phyloP scores from a whole-genome alignment of 164 flowering plant species.

The Vitis vinifera region DNA sequence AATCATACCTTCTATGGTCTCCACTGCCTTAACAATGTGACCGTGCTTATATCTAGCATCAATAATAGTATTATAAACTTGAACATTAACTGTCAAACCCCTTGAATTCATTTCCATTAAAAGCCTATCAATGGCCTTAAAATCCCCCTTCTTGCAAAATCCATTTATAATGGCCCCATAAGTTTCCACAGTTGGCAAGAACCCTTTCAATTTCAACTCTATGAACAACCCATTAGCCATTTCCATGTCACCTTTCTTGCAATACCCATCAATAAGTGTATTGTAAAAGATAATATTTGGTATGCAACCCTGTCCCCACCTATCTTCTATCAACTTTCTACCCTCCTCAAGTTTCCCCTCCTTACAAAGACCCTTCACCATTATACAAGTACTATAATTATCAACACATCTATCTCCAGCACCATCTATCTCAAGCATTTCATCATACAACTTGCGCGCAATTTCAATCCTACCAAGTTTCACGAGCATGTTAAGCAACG shows the following conservation, averaged over 20 bases:
- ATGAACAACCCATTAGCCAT: slow-evolving; percentile 46
- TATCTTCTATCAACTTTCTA: slow-evolving; percentile 56
- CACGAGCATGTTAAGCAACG: slow-evolving; percentile 52
- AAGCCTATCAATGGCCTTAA: slow-evolving; percentile 48
- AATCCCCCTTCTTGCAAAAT: slow-evolving; percentile 57
- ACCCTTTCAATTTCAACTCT: slow-evolving; percentile 68
- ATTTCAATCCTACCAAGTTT: slow-evolving; percentile 24
- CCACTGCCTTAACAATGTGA: slow-evolving; percentile 32
- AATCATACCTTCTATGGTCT: slow-evolving; percentile 38
- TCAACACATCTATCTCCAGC: slow-evolving; percentile 36
- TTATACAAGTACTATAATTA: slow-evolving; percentile 62
- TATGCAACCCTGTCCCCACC: slow-evolving; percentile 68
- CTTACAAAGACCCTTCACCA: slow-evolving; percentile 65
- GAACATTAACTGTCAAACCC: slow-evolving; percentile 49
- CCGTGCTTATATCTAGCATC: slow-evolving; percentile 63
- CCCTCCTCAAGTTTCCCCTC: slow-evolving; percentile 68
- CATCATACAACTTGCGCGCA: slow-evolving; percentile 51
- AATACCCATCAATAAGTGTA: slow-evolving; percentile 70
- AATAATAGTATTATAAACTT: slow-evolving; percentile 55
- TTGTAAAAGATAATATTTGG: slow-evolving; percentile 83
- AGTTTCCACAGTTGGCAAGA: slow-evolving; percentile 63
- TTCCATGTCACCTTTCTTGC: slow-evolving; percentile 54
- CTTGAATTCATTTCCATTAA: slow-evolving; percentile 57
- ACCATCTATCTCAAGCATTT: slow-evolving; percentile 52
- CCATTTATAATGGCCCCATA: slow-evolving; percentile 70